A percentile compares a stretch with the other conserved stretches of the same genome.
Conservation (phyloP, 169 alveolate species). For the Eimeria necatrix region DNA sequence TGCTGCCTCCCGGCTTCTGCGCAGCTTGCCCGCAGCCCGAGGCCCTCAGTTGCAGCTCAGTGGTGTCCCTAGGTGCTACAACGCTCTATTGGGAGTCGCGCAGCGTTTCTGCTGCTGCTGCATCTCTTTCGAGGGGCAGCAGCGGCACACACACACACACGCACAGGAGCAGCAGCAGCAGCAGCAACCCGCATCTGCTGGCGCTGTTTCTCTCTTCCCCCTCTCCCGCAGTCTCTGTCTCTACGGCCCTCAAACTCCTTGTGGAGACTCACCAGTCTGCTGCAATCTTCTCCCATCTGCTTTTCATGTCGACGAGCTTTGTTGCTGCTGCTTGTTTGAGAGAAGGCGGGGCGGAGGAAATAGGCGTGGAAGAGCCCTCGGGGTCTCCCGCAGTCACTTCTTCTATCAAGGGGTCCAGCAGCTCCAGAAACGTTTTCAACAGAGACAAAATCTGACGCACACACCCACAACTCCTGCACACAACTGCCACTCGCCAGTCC, state of each 20-base stretch:
- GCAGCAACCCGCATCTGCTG: no score
- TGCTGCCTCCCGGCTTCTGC: background rate
- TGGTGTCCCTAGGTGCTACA: background rate
- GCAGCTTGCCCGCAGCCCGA: constrained; percentile 6
- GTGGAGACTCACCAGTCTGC: constrained; percentile 29
- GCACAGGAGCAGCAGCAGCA: no score
- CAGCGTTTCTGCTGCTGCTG: background rate
- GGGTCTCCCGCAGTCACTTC: constrained; percentile 36
- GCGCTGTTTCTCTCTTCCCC: no score
- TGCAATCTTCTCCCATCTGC: constrained; percentile 41
- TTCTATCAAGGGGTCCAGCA: constrained; percentile 38
- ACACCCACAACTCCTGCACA: background rate
- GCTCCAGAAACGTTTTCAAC: background rate
- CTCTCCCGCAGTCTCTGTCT: no score
- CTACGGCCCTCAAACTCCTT: background rate
- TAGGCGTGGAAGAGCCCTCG: background rate
- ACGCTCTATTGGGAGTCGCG: background rate
- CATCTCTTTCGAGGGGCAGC: background rate
- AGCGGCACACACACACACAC: background rate
- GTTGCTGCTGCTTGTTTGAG: constrained; percentile 53
- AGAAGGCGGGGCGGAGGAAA: constrained; percentile 45
- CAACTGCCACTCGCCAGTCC: background rate
- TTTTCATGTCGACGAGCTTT: constrained; percentile 37
- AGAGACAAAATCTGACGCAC: constrained; percentile 26
- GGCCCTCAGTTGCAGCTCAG: constrained; percentile 20